These are phyloP conservation scores for Catunica adiposa DNA, from an alignment of 2,329 filamentous ascomycete genomes.

Conservation along the genomic window DNA sequence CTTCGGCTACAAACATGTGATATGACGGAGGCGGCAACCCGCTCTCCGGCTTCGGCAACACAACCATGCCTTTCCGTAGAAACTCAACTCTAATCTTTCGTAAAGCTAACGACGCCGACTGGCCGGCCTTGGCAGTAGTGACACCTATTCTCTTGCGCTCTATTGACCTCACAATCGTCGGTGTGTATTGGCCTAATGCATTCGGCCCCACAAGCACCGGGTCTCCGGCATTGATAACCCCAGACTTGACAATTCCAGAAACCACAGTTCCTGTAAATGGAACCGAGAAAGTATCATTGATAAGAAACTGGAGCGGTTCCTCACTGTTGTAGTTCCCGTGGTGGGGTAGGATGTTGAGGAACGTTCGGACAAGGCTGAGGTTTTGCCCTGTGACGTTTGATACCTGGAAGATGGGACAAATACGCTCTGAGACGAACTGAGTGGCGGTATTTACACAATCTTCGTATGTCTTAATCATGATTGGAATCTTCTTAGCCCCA, in stretches of 20 bases:
- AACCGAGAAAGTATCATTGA: constrained; percentile 97
- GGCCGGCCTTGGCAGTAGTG: constrained; percentile 73
- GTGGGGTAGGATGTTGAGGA: constrained; percentile 88
- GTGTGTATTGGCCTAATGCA: constrained; percentile 72
- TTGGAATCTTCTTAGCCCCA: constrained; percentile 84
- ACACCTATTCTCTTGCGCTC: constrained; percentile 86
- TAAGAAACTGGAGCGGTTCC: constrained; percentile 80
- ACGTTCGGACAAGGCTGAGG: constrained; percentile 76
- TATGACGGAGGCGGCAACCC: constrained; percentile 54
- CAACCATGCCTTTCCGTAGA: constrained; percentile 95
- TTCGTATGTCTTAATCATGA: constrained; percentile 82
- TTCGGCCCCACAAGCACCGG: constrained; percentile 79
- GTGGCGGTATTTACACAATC: constrained; percentile 90
- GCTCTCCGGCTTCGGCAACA: constrained; percentile 61
- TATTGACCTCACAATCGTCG: constrained; percentile 77
- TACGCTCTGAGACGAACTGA: constrained; percentile 86
- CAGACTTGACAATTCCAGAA: constrained; percentile 77
- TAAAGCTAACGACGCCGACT: constrained; percentile 82
- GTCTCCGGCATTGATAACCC: constrained; percentile 82
- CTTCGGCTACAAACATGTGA: constrained; percentile 62
- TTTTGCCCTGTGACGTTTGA: constrained; percentile 93
- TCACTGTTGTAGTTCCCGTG: constrained; percentile 82
- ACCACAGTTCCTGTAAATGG: constrained; percentile 95
- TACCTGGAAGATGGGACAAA: constrained; percentile 94
- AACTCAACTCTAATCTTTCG: constrained; percentile 79